These are phyloP conservation scores for Elymus sibiricus DNA, from an alignment of 176 grass and related monocot genomes.

Conservation along the genomic window DNA sequence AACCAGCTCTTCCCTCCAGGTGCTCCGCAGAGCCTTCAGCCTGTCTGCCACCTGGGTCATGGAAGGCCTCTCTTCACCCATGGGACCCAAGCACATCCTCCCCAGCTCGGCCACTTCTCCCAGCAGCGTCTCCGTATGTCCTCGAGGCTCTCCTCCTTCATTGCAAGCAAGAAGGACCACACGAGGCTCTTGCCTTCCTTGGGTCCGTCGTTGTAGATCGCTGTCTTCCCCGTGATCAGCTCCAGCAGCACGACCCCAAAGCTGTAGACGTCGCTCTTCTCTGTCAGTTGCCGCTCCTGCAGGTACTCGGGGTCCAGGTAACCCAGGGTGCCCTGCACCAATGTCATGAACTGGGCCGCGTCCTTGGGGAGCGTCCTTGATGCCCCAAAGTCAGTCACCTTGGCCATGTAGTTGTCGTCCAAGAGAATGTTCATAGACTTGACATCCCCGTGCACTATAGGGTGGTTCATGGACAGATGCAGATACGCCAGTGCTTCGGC, in stretches of 20 bases:
- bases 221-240: not conserved
- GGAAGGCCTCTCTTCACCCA: not conserved
- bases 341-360: not conserved
- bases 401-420: not conserved
- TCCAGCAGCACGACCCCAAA: slow-evolving; percentile 18
- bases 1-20: not conserved
- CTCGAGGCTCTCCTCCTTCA: not conserved
- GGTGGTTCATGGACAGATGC: not conserved
- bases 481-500: not conserved
- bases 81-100: not conserved
- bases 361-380: slow-evolving; percentile 13
- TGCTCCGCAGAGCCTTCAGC: not conserved
- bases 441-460: slow-evolving; percentile 17
- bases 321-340: not conserved
- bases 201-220: not conserved
- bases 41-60: not conserved
- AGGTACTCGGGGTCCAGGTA: slow-evolving; percentile 30
- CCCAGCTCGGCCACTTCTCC: not conserved
- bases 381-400: not conserved
- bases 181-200: not conserved
- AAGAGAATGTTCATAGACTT: slow-evolving; percentile 2
- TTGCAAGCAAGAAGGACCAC: not conserved
- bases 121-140: not conserved
- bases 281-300: not conserved
- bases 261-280: slow-evolving; percentile 16